Base-by-base conservation (phyloP, 805 yeast genomes). In the Candida golubevii region DNA sequence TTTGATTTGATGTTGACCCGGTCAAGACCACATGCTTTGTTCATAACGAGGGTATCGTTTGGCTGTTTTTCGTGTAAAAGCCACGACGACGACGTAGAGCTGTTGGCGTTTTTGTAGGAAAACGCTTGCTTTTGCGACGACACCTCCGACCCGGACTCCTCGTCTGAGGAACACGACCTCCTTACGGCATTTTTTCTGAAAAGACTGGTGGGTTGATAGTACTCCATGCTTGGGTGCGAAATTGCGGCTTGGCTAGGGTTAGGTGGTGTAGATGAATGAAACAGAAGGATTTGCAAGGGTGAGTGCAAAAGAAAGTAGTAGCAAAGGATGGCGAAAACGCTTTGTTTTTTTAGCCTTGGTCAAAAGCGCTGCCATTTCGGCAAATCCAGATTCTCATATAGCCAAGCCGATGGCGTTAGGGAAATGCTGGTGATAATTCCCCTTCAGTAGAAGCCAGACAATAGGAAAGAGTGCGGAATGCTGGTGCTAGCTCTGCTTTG, bases 121-220 rank as follows among this genome's bases (percentile, higher is more conserved):
- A 18, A 18, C 23, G 23, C 23, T 18, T 18, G 23, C 23, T 18
- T 18, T 18, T 18, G 23, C 23, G 23, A 18, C 23, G 23, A 18
- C 23, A 18, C 23, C 23, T 18, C 23, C 9, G 34, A 42, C 6
- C 8, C 57, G 45, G 42, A 41, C 56, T 28, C 45, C 9, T 34
- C 39, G 10, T n/a, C 14, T 2, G 27, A 28, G 31, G 49, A 36
- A 11, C 37, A 28, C 14, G 48, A 36, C 12, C 49, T 42, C 15
- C 50, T 42, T 23, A 71, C 62, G 18, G 75, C 75, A 49, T 71
- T 71, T 46, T 67, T 64, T 39, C 75, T 59, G 48, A 71, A 69
- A 35, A 71, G 61, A 38, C 65, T 50, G 5, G 72, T 66, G n/a
- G 75, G 75, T 49, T 69, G 66, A 57, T 71, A 71, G 49, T 38